A percentile compares a stretch with the other conserved stretches of the same genome.
Conservation (phyloP, 768 basidiomycete species). For the Amanita subjunquillea region DNA sequence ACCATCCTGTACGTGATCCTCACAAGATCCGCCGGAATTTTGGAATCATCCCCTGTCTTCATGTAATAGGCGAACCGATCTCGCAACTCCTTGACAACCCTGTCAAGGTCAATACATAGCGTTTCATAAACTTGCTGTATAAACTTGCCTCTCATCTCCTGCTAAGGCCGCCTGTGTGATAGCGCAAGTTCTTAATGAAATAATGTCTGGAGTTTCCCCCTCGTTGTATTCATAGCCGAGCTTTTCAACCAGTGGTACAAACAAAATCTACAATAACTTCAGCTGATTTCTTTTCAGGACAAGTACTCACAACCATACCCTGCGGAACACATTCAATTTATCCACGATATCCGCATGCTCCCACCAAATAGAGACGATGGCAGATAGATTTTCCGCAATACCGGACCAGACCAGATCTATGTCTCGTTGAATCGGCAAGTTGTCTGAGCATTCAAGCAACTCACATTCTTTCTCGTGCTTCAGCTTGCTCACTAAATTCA, state of each 20-base stretch:
- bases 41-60: slow-evolving; percentile 62
- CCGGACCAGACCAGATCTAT: slow-evolving; percentile 77
- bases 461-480: slow-evolving; percentile 69
- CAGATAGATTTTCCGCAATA: slow-evolving; percentile 44
- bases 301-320: slow-evolving; percentile 26
- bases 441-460: slow-evolving; percentile 13
- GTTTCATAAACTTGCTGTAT: background rate
- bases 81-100: slow-evolving; percentile 65
- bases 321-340: slow-evolving; percentile 48
- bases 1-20: slow-evolving; percentile 43
- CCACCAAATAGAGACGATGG: slow-evolving; percentile 70
- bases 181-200: slow-evolving; percentile 66
- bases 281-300: slow-evolving; percentile 3
- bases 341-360: slow-evolving; percentile 50
- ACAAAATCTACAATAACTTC: slow-evolving; percentile 34
- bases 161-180: slow-evolving; percentile 38
- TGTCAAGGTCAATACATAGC: slow-evolving; percentile 17
- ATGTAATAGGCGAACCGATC: slow-evolving; percentile 63
- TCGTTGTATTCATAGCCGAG: slow-evolving; percentile 70
- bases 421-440: background rate
- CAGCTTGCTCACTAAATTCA: slow-evolving; percentile 63
- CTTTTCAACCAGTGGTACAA: slow-evolving; percentile 65
- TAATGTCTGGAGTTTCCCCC: slow-evolving; percentile 55
- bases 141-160: slow-evolving; percentile 15
- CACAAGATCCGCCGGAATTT: slow-evolving; percentile 75